Conservation (phyloP, 495 filamentous ascomycete species). For the Sabuloglossum arenarium region DNA sequence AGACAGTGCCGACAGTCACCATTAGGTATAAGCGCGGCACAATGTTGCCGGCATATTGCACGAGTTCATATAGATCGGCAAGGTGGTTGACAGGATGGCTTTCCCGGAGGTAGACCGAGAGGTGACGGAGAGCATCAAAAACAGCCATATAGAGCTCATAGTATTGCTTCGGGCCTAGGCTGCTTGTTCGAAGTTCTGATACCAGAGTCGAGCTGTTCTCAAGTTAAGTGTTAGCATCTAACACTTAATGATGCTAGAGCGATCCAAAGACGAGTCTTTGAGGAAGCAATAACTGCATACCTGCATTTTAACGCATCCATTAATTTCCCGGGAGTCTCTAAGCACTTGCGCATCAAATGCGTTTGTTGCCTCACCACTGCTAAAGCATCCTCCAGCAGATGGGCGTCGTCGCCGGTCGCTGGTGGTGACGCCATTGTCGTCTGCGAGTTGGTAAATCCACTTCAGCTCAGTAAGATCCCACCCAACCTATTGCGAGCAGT, state of each 20-base stretch:
- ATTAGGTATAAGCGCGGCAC: constrained; percentile 92
- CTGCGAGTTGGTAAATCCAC: background rate
- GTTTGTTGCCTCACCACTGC: constrained; percentile 92
- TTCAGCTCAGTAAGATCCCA: background rate
- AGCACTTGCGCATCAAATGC: constrained; percentile 83
- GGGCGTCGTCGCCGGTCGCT: constrained; percentile 65
- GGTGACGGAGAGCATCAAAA: constrained; percentile 92
- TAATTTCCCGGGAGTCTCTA: constrained; percentile 93
- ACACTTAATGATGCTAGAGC: background rate
- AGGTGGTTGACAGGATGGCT: constrained; percentile 96
- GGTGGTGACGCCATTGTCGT: constrained; percentile 38
- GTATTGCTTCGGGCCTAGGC: constrained; percentile 91
- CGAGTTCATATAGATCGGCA: constrained; percentile 93
- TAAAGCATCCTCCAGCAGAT: constrained; percentile 91
- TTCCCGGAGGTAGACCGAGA: constrained; percentile 88
- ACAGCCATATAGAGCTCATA: constrained; percentile 99
- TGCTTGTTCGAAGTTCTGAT: constrained; percentile 89
- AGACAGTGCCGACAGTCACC: constrained; percentile 96
- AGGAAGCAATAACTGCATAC: constrained; percentile 26
- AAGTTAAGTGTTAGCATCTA: constrained; percentile 1
- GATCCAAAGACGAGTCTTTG: background rate
- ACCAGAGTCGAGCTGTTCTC: constrained; percentile 72
- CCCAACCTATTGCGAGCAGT: background rate
- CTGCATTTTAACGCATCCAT: constrained; percentile 99
- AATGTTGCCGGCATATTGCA: constrained; percentile 98